Base-by-base conservation (phyloP, 257 asterid genomes). In the Schizonepeta tenuifolia region DNA sequence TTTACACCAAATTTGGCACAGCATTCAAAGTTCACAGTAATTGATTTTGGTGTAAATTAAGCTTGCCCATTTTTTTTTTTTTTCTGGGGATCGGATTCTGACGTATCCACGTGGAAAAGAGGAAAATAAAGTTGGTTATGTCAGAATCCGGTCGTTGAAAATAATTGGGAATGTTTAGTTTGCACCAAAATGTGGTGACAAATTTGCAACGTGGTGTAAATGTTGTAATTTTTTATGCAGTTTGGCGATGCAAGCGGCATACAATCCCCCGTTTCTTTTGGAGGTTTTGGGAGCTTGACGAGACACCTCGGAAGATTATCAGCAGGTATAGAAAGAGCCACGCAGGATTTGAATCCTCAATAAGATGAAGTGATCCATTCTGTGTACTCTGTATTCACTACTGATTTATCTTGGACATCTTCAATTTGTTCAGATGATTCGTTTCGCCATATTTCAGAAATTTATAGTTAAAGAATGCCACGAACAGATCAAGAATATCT, bases 201-300 rank as follows among this genome's bases (percentile, higher is more conserved):
- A 38, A 38, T 38, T 38, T 9, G 22, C 56, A 47, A 15, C n/a
- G 15, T 47, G 54, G 15, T 21, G 28, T 54, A 9, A 11, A 22
- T 9, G 10, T n/a, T 53, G 33, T 21, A 14, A 22, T 10, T 22
- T 22, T 54, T 21, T 35, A 8, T 21, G 60, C 60, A 94, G 97
- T 89, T 94, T 82, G 98, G 98, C 18, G 98, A 94, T 81, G 97
- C 98, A 20, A 94, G 98, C 20, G 97, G 98, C 43, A 83, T 94
- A 85, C 98, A 94, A 77, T 94, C 98, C 69, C 98, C 98, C 0
- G 97, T 94, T 74, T 94, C 98, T 40, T 94, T 94, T 60, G 98
- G 98, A 71, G 98, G 97, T 70, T 94, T 94, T 53, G 98, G 98
- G 79, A 94, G 98, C 90, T 91, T 94, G 85, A 85, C 98, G 22